These are phyloP conservation scores for Babesia sp. DNA, from an alignment of 169 alveolate species.

Conservation along the genomic window DNA sequence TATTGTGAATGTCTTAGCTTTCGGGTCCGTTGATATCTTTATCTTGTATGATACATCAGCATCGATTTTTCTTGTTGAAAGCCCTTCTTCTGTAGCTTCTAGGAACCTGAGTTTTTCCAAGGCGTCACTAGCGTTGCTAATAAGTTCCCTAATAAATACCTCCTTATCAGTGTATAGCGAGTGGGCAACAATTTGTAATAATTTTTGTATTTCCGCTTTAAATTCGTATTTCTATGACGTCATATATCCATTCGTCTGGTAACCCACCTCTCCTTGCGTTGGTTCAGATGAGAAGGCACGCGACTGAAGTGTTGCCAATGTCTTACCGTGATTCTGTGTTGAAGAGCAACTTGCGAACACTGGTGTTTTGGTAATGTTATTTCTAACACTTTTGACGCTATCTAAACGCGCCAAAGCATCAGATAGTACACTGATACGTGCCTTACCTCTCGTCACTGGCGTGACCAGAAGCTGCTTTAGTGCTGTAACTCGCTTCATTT, in stretches of 20 bases:
- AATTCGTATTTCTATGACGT: slow-evolving; percentile 68
- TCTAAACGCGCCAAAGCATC: neutral
- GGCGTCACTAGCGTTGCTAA: slow-evolving; percentile 99
- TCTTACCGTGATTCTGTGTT: neutral
- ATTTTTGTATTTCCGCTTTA: slow-evolving; percentile 95
- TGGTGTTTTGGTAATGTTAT: too few species aligned
- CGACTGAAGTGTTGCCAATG: neutral
- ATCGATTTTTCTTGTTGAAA: slow-evolving; percentile 39
- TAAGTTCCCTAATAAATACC: slow-evolving; percentile 95
- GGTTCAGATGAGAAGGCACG: slow-evolving; percentile 30
- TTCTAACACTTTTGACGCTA: too few species aligned
- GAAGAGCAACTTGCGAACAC: neutral
- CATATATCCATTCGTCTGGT: neutral
- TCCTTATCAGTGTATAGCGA: slow-evolving; percentile 96
- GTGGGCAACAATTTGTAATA: slow-evolving; percentile 95
- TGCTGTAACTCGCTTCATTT: slow-evolving; percentile 17
- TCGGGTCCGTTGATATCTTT: slow-evolving; percentile 45
- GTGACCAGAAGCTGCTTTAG: neutral
- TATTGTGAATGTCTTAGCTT: slow-evolving; percentile 59
- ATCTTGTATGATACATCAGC: slow-evolving; percentile 60
- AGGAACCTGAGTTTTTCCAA: slow-evolving; percentile 94
- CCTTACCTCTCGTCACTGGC: neutral
- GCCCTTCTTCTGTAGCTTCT: slow-evolving; percentile 61
- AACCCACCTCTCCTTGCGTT: slow-evolving; percentile 9
- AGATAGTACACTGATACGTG: neutral